Conservation (phyloP, 345 rosid species). For the Heritiera fomes region DNA sequence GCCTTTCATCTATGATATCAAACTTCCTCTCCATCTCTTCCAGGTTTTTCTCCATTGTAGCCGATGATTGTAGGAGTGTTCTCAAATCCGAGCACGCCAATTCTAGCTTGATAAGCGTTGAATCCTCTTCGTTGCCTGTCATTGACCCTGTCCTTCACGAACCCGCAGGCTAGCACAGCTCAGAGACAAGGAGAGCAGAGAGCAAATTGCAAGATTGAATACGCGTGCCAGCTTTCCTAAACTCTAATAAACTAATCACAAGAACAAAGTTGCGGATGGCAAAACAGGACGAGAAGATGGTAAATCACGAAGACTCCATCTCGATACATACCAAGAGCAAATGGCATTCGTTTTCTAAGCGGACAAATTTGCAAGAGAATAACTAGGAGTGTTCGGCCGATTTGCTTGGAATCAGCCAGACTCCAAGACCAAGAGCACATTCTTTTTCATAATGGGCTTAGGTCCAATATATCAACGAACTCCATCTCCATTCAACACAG, state of each 20-base stretch:
- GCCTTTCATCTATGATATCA: constrained; percentile 36
- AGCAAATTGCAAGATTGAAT: background rate
- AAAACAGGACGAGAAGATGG: constrained; percentile 17
- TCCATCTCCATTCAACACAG: background rate
- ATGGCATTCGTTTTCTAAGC: constrained; percentile 28
- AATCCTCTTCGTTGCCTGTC: constrained; percentile 34
- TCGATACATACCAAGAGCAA: constrained; percentile 40
- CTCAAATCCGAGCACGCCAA: constrained; percentile 46
- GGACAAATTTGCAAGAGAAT: constrained; percentile 30
- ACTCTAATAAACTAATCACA: constrained; percentile 11
- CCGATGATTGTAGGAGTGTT: constrained; percentile 38
- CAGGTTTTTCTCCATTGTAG: constrained; percentile 35
- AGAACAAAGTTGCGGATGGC: background rate
- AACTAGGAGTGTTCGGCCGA: constrained; percentile 20
- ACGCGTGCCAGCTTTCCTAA: background rate
- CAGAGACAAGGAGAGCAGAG: background rate
- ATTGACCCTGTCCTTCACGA: constrained; percentile 16
- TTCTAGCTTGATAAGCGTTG: constrained; percentile 39
- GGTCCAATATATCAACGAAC: background rate
- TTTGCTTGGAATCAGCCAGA: constrained; percentile 3
- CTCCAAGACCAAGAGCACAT: background rate
- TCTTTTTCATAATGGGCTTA: background rate
- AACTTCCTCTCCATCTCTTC: constrained; percentile 43
- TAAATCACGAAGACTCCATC: constrained; percentile 24
- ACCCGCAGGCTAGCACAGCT: background rate